phyloP scores from a whole-genome alignment of 768 basidiomycete genomes.

The Tylopilus vinaceipallidus region DNA sequence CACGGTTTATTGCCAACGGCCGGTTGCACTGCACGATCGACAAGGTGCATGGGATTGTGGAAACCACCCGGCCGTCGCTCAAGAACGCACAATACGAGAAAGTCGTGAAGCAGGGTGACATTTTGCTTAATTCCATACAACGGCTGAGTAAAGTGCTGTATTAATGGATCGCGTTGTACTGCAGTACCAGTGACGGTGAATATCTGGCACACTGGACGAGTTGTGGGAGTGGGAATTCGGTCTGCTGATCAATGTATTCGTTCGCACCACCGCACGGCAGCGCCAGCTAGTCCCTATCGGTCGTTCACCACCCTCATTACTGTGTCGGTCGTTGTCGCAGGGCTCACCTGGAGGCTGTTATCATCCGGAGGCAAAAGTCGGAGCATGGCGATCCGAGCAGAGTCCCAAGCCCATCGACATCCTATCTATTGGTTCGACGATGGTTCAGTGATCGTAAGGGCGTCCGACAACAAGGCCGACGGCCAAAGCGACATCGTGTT shows the following conservation, averaged over 20 bases:
- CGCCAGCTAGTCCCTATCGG: not conserved
- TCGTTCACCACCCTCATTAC: slow-evolving; percentile 7
- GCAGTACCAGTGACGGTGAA: too few relatives aligned
- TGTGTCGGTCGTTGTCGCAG: slow-evolving; percentile 5
- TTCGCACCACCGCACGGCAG: not conserved
- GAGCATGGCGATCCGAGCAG: not conserved
- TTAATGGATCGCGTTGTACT: slow-evolving; percentile 27
- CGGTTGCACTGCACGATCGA: slow-evolving; percentile 88
- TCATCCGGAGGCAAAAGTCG: not conserved
- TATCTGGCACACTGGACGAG: too few relatives aligned
- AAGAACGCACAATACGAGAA: slow-evolving; percentile 90
- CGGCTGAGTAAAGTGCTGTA: slow-evolving; percentile 86
- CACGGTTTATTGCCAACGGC: slow-evolving; percentile 86
- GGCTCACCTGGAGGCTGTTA: slow-evolving; percentile 5
- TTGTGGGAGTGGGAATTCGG: slow-evolving; percentile 4
- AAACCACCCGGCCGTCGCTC: slow-evolving; percentile 75
- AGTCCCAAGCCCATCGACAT: slow-evolving; percentile 31
- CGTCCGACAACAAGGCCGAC: slow-evolving; percentile 31
- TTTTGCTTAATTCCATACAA: slow-evolving; percentile 84
- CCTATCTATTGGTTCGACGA: slow-evolving; percentile 66
- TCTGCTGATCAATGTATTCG: not conserved
- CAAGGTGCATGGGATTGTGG: slow-evolving; percentile 91
- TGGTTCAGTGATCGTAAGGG: slow-evolving; percentile 52
- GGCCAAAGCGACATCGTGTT: slow-evolving; percentile 19
- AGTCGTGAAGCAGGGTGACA: slow-evolving; percentile 91